phyloP scores from a whole-genome alignment of 2,329 filamentous ascomycete species.

The Thyridium curvatum region DNA sequence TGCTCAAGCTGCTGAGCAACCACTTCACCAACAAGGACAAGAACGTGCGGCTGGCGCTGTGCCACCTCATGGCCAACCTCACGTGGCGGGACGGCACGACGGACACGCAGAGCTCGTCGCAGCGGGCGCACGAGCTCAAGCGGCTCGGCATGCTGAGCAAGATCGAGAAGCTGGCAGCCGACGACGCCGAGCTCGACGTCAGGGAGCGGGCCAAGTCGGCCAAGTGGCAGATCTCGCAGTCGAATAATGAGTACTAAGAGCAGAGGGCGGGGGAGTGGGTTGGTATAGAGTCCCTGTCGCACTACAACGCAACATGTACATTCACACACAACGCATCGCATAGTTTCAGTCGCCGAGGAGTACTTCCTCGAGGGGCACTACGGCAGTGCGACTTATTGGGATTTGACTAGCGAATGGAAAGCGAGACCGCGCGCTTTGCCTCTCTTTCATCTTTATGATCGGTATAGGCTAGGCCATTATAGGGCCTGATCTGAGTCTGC shows the following conservation, averaged over 20 bases:
- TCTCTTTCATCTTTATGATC: too few relatives aligned
- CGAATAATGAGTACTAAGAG: slow-evolving; percentile 31
- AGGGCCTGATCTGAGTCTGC: too few relatives aligned
- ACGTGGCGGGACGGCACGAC: slow-evolving; percentile 71
- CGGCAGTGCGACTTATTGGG: too few relatives aligned
- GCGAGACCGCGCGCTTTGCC: too few relatives aligned
- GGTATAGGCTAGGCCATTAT: too few relatives aligned
- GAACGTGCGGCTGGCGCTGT: slow-evolving; percentile 70
- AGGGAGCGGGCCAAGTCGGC: slow-evolving; percentile 79
- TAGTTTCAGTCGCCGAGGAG: too few relatives aligned
- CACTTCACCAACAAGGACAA: slow-evolving; percentile 69
- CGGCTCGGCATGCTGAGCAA: slow-evolving; percentile 65
- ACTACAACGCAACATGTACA: too few relatives aligned
- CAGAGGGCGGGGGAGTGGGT: slow-evolving; percentile 7
- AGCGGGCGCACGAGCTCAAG: slow-evolving; percentile 63
- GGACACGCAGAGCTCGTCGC: slow-evolving; percentile 58
- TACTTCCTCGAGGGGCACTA: too few relatives aligned
- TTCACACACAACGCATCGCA: too few relatives aligned
- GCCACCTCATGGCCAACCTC: slow-evolving; percentile 81
- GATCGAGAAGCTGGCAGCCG: slow-evolving; percentile 52
- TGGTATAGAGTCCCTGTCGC: slow-evolving; percentile 2
- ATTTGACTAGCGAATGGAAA: too few relatives aligned
- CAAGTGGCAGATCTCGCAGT: slow-evolving; percentile 54
- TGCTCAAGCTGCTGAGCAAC: slow-evolving; percentile 66
- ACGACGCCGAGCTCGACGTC: slow-evolving; percentile 75